These are phyloP conservation scores for Graphiopsis chlorocephala DNA, from an alignment of 2,329 filamentous ascomycete species.

Conservation along the genomic window DNA sequence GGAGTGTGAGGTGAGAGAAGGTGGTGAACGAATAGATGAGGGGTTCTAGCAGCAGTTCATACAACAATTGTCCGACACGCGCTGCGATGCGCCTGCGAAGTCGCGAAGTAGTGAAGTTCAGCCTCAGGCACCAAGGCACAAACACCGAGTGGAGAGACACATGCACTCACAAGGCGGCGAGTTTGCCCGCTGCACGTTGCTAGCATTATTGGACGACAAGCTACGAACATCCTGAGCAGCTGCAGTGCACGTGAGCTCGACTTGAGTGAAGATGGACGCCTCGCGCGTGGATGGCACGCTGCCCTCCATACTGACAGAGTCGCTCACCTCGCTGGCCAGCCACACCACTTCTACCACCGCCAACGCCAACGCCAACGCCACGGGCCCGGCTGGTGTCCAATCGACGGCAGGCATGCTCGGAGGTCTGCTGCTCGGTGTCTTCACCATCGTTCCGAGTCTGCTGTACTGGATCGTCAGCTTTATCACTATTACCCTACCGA, in stretches of 20 bases:
- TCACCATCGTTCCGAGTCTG: slow-evolving; percentile 52
- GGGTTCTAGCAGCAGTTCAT: not conserved
- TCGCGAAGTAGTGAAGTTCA: not conserved
- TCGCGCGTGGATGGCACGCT: slow-evolving; percentile 6
- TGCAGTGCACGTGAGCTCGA: not conserved
- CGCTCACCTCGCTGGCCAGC: slow-evolving; percentile 7
- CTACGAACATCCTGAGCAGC: not conserved
- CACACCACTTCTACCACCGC: slow-evolving; percentile 1
- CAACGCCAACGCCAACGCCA: not conserved
- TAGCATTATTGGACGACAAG: slow-evolving; percentile 9
- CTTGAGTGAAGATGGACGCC: slow-evolving; percentile 8
- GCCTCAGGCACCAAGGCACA: slow-evolving; percentile 5
- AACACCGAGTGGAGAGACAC: not conserved
- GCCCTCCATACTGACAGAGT: slow-evolving; percentile 4
- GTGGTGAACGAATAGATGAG: not conserved
- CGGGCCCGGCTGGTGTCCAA: slow-evolving; percentile 1
- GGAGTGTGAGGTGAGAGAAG: not conserved
- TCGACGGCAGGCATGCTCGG: slow-evolving; percentile 32
- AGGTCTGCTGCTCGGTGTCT: slow-evolving; percentile 33
- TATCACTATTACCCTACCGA: slow-evolving; percentile 82
- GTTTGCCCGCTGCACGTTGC: slow-evolving; percentile 5
- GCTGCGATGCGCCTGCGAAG: slow-evolving; percentile 7
- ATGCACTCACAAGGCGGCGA: not conserved
- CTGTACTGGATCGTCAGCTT: slow-evolving; percentile 81
- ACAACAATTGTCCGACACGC: not conserved